A percentile compares a stretch with the other conserved stretches of the same genome.
Evolutionary conservation across 1,284 basidiomycete genomes (phyloP).

Genomic region (Thelephora terrestris): DNA sequence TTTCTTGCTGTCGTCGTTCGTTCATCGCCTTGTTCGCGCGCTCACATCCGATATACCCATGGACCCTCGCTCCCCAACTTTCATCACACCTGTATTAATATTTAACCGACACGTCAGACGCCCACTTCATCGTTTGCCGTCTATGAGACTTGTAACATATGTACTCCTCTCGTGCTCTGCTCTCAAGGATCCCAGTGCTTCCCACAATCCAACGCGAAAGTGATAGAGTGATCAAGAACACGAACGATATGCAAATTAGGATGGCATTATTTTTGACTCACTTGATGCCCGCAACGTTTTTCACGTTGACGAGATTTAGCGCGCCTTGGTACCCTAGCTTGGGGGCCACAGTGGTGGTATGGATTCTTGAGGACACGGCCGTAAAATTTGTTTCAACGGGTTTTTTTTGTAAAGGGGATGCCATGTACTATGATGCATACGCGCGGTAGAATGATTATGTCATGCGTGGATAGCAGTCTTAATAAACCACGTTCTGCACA

Average conservation of each 20-base stretch:
- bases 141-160: constrained; percentile 72
- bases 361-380: constrained; percentile 71
- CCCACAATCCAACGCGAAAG: constrained; percentile 63
- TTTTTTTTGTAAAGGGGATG: no score
- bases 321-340: constrained; percentile 78
- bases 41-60: no score
- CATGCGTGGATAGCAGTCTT: no score
- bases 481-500: no score
- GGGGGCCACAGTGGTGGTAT: constrained; percentile 77
- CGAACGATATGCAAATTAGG: constrained; percentile 31
- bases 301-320: constrained; percentile 90
- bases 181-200: constrained; percentile 72
- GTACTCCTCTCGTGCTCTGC: constrained; percentile 74
- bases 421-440: no score
- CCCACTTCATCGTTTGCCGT: background rate
- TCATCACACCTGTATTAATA: no score
- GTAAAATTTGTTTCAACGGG: constrained; percentile 59
- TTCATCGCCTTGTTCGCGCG: no score
- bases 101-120: no score
- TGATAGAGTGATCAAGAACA: constrained; percentile 14
- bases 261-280: constrained; percentile 26
- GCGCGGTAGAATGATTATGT: no score
- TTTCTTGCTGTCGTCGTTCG: no score
- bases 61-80: no score
- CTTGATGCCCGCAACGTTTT: constrained; percentile 65